Base-by-base conservation (phyloP, 345 rosid genomes). In the Lepidium aucheri region DNA sequence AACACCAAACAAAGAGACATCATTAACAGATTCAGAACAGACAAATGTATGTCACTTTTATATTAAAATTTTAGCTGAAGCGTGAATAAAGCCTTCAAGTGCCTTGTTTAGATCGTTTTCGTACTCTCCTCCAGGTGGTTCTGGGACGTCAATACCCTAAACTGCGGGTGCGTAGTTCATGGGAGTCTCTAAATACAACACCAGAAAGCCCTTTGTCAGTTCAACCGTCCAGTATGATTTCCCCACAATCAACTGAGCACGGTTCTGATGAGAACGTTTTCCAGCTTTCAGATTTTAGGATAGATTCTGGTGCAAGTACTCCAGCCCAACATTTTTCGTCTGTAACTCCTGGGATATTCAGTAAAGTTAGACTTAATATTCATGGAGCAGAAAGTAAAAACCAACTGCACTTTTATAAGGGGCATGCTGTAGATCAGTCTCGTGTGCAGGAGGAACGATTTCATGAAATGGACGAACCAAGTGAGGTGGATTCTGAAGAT, bases 91-190 rank as follows among this genome's bases (percentile, higher is more conserved):
- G 34, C 18, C 26, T 61, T 67, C 63, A 69, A 18, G 4, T 34
- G 14, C 38, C 32, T 24, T 54, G 39, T 74, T 24, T 68, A 40
- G 39, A 16, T 34, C n/a, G 36, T 56, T 16, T 52, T 53, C 22
- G 16, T 69, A 71, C 24, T 44, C 24, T 44, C 61, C 53, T 77
- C 24, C 87, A 83, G 98, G 87, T 54, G 67, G 76, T 68, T 63
- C 64, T 71, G 53, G 80, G 78, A 44, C 54, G 62, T 68, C 84
- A 79, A 53, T 88, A 90, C 76, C 97, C 95, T 22, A 83, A 82
- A 73, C 69, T 88, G 68, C 82, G 85, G 22, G 81, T 94, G 73
- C 77, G 83, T 40, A 76, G 66, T 53, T 83, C 97, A 30, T 86
- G 86, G 85, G 87, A 77, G 60, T 81, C 78, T 57, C 86, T 76